These are phyloP conservation scores for Pichia sp. DNA, from an alignment of 1,139 yeast species.

Conservation along the genomic window DNA sequence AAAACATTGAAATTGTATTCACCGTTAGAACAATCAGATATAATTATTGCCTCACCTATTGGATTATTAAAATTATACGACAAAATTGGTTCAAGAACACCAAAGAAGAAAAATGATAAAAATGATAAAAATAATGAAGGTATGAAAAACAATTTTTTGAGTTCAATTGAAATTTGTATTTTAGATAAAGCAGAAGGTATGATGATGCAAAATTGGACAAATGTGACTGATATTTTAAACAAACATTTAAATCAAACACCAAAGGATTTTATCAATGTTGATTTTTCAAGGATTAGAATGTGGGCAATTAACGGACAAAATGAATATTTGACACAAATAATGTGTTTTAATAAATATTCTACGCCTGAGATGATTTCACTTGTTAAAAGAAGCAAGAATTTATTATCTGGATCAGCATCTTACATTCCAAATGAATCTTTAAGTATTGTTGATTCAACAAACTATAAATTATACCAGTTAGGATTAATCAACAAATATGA, in stretches of 20 bases:
- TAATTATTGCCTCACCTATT: slow-evolving; percentile 86
- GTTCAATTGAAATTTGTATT: slow-evolving; percentile 77
- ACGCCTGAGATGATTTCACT: slow-evolving; percentile 76
- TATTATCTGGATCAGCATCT: slow-evolving; percentile 31
- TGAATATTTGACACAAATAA: slow-evolving; percentile 66
- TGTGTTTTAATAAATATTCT: slow-evolving; percentile 63
- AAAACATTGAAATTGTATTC: slow-evolving; percentile 80
- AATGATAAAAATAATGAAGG: slow-evolving; percentile 23
- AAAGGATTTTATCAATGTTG: slow-evolving; percentile 65
- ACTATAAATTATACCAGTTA: slow-evolving; percentile 27
- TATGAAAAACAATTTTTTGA: slow-evolving; percentile 58
- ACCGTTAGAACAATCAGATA: slow-evolving; percentile 78
- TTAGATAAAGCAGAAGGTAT: slow-evolving; percentile 82
- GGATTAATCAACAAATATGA: slow-evolving; percentile 49
- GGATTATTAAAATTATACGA: slow-evolving; percentile 80
- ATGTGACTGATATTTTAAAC: slow-evolving; percentile 58
- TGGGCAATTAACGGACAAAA: slow-evolving; percentile 88
- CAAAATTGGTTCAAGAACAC: slow-evolving; percentile 27
- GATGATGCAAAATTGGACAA: slow-evolving; percentile 93
- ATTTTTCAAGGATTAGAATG: slow-evolving; percentile 85
- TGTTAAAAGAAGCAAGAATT: slow-evolving; percentile 38
- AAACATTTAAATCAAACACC: slow-evolving; percentile 75
- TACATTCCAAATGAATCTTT: slow-evolving; percentile 25
- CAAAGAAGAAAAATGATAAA: slow-evolving; percentile 9
- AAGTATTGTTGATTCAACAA: slow-evolving; percentile 28